phyloP scores from a whole-genome alignment of 225 moss, liverwort and hornwort species.

The Takakia lepidozioides region DNA sequence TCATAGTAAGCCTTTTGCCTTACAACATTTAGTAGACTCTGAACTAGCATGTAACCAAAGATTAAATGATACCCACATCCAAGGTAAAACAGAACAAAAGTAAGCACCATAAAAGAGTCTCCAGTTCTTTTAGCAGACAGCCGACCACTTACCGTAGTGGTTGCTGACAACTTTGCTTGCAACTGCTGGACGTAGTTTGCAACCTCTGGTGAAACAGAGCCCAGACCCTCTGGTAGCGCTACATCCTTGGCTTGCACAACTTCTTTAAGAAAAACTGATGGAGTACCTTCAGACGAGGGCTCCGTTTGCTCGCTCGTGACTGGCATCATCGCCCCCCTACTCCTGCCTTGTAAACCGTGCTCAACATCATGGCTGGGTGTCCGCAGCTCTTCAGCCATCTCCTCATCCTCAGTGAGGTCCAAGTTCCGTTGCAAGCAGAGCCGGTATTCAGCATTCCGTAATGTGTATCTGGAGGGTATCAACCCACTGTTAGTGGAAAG shows the following conservation, averaged over 20 bases:
- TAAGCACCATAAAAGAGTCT: too few relatives aligned
- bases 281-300: background rate
- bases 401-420: slow-evolving; percentile 20
- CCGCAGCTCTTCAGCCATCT: too few relatives aligned
- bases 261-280: background rate
- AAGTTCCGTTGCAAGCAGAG: slow-evolving; percentile 42
- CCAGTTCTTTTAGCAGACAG: too few relatives aligned
- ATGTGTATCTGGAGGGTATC: slow-evolving; percentile 28
- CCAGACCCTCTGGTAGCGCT: slow-evolving; percentile 16
- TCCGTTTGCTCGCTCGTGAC: background rate
- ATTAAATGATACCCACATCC: too few relatives aligned
- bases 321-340: too few relatives aligned
- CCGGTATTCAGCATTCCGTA: slow-evolving; percentile 53
- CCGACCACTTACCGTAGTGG: slow-evolving; percentile 23
- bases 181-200: slow-evolving; percentile 34
- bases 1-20: too few relatives aligned
- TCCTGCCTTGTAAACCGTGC: background rate
- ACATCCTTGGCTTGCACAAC: slow-evolving; percentile 6
- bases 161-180: slow-evolving; percentile 35
- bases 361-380: background rate
- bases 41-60: too few relatives aligned
- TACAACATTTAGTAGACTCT: too few relatives aligned
- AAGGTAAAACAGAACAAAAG: too few relatives aligned
- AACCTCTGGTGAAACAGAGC: slow-evolving; percentile 21
- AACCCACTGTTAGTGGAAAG: background rate